Evolutionary conservation across 1,139 yeast species (phyloP), one percentile per base, ranked within the genome.

Genomic region (Suhomyces atakaporum): DNA sequence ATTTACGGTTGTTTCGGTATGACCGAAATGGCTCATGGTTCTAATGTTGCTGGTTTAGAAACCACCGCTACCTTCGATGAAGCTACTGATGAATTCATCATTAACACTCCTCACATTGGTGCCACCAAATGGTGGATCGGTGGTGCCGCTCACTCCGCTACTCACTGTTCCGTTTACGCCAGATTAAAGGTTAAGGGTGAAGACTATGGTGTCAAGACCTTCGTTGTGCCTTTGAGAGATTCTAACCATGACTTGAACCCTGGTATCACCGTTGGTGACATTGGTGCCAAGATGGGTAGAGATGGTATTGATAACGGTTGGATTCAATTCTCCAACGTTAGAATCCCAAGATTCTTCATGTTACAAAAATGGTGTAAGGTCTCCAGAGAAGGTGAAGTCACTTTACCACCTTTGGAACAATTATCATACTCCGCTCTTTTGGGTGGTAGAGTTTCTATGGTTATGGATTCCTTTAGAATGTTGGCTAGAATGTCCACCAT

Each of bases 121-220:
- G 76, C 76, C 43, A 69, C 76, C 44, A 70, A 70, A 51, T 70
- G 76, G 76, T 70, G 76, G 76, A 70, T 70, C 36, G 75, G 76
- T 36, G 75, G 75, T 49, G 75, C 76, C 39, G 75, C 75, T 33
- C 76, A 70, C 52, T 65, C 73, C n/a, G 65, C 76, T 30, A 67
- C 75, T 30, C 76, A 69, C 51, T 58, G 69, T 40, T 37, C 66
- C 16, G 68, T 60, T 35, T 70, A 70, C 50, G 75, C 75, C 29
- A 52, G 76, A 43, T 64, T 69, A 45, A 60, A 64, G 36, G 73
- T 70, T 38, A 53, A 65, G 37, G 74, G 72, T 31, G 56, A 66
- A 51, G 76, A 70, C 50, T 69, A 69, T 48, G 76, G 75, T 46
- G 74, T 70, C 44, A 70, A 70, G 57, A 68, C 74, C n/a, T 70